phyloP scores from a whole-genome alignment of 345 rosid species.

The Angophora floribunda region DNA sequence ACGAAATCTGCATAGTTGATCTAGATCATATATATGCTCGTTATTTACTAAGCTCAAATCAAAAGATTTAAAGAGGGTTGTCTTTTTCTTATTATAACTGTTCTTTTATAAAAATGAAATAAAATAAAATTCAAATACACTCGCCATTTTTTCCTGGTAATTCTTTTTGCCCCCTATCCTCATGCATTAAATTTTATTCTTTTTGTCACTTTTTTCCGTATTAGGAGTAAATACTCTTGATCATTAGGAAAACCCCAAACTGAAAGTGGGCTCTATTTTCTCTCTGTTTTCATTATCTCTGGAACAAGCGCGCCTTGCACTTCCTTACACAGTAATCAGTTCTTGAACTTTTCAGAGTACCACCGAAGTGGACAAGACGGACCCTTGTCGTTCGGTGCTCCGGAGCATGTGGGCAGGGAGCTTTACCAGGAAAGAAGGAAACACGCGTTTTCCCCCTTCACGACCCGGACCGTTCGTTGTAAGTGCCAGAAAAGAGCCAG shows the following conservation, averaged over 20 bases:
- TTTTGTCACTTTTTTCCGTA: too few species aligned
- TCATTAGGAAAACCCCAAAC: neutral
- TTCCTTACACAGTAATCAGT: neutral
- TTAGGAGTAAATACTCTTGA: neutral
- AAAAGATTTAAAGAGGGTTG: neutral
- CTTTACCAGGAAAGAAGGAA: neutral
- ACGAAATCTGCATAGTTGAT: neutral
- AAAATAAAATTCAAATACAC: neutral
- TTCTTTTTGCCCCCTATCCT: rapidly evolving
- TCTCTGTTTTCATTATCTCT: neutral
- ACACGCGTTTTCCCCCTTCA: too few species aligned
- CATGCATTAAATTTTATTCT: neutral
- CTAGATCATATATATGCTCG: neutral
- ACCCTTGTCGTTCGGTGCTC: neutral
- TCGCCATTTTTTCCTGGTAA: rapidly evolving
- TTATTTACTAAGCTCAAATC: neutral
- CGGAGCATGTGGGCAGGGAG: neutral
- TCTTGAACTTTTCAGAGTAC: neutral
- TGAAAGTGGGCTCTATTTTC: rapidly evolving
- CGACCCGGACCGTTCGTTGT: neutral
- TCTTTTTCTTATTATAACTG: rapidly evolving
- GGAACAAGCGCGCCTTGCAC: neutral
- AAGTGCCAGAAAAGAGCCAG: neutral
- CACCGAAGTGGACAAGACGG: neutral
- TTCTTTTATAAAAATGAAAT: too few species aligned